These are phyloP conservation scores for Cladosporium colombiae DNA, from an alignment of 2,329 filamentous ascomycete genomes.

Conservation along the genomic window DNA sequence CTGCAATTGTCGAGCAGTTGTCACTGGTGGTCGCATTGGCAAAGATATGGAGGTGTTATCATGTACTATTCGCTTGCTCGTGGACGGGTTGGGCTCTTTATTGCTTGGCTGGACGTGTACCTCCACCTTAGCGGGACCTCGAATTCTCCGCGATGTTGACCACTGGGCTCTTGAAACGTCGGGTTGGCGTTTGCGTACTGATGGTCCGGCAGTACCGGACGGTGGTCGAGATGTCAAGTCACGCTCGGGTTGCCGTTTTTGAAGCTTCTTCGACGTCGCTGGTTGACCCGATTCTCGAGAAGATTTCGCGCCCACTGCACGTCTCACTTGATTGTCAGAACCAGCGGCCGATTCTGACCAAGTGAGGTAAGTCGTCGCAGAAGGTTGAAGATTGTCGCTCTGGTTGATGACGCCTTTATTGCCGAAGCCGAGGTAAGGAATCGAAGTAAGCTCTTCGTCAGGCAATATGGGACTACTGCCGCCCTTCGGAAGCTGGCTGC, in stretches of 20 bases:
- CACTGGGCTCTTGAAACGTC: too few species aligned
- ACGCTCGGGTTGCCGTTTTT: neutral
- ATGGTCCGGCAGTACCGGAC: neutral
- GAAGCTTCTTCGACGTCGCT: neutral
- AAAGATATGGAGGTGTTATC: conserved; percentile 14
- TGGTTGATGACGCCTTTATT: conserved; percentile 35
- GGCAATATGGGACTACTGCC: conserved; percentile 3
- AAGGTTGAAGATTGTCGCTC: conserved; percentile 19
- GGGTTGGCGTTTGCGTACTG: neutral
- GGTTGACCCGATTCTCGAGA: neutral
- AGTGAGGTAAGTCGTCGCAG: conserved; percentile 41
- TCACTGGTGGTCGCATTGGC: neutral
- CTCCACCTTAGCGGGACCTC: neutral
- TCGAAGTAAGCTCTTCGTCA: conserved; percentile 39
- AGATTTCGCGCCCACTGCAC: neutral
- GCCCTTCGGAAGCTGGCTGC: neutral
- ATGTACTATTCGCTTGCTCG: neutral
- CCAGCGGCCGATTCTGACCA: conserved; percentile 45
- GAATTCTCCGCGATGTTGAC: neutral
- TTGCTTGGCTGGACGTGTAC: neutral
- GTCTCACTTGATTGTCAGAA: conserved; percentile 21
- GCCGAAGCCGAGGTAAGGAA: conserved; percentile 42
- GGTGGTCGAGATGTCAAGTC: neutral
- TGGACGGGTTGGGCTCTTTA: neutral
- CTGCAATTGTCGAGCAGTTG: neutral